These are phyloP conservation scores for Phytophthora sp. DNA, from an alignment of 352 stramenopile genomes.

Conservation along the genomic window DNA sequence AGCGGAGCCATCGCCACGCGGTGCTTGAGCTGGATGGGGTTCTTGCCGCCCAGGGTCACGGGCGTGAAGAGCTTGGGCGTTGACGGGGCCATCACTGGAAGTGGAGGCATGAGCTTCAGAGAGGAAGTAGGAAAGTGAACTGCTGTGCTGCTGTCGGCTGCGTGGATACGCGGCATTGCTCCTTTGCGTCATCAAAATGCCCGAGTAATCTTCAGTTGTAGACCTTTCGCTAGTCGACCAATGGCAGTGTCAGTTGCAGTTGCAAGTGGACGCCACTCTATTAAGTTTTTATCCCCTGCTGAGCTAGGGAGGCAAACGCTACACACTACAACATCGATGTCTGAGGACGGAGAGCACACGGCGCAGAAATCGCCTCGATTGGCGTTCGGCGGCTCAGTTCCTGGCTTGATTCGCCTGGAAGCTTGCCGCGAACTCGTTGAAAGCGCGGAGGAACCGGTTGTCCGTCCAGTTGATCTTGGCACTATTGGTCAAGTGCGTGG, in stretches of 20 bases:
- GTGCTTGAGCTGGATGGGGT: constrained; percentile 49
- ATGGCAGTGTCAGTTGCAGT: not conserved
- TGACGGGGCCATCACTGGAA: constrained; percentile 20
- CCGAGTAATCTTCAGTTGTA: constrained; percentile 17
- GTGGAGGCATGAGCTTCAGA: constrained; percentile 6
- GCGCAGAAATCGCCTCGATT: constrained; percentile 9
- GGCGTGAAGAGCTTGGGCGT: constrained; percentile 46
- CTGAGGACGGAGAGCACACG: constrained; percentile 4
- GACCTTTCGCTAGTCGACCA: constrained; percentile 10
- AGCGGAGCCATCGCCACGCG: constrained; percentile 60
- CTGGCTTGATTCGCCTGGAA: constrained; percentile 13
- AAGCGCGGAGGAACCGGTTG: constrained; percentile 39
- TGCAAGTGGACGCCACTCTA: constrained; percentile 1
- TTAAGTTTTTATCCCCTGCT: constrained; percentile 1
- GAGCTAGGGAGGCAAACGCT: not conserved
- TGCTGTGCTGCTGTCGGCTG: too few relatives aligned
- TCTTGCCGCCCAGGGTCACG: constrained; percentile 41
- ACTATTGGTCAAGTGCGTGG: constrained; percentile 24
- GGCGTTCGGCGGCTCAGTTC: constrained; percentile 7
- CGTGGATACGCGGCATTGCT: too few relatives aligned
- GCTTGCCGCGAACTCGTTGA: constrained; percentile 31
- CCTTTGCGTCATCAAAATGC: constrained; percentile 12
- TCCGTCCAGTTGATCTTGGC: constrained; percentile 35
- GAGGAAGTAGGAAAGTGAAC: constrained; percentile 22
- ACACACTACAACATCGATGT: constrained; percentile 4